A percentile compares a stretch with the other conserved stretches of the same genome.
Conservation (phyloP, 352 stramenopile species). For the Thalassiosira hispida region DNA sequence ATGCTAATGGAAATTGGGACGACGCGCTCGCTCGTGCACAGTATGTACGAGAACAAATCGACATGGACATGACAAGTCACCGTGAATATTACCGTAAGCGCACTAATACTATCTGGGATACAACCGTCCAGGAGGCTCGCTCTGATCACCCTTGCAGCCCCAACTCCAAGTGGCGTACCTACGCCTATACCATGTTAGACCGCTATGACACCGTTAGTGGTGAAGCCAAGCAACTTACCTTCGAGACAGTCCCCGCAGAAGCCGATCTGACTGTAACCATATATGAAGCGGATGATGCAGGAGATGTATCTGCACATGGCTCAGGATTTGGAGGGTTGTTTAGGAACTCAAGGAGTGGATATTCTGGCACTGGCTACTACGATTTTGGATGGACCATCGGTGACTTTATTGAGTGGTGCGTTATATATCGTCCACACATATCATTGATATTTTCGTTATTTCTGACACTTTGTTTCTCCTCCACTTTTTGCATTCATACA, state of each 20-base stretch:
- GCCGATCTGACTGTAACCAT: slow-evolving; percentile 30
- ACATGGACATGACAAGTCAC: slow-evolving; percentile 42
- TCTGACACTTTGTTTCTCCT: too few species aligned
- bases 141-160: slow-evolving; percentile 60
- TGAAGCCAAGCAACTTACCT: slow-evolving; percentile 25
- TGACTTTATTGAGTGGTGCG: slow-evolving; percentile 56
- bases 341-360: slow-evolving; percentile 11
- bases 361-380: slow-evolving; percentile 52
- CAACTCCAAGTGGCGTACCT: slow-evolving; percentile 56
- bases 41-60: slow-evolving; percentile 53
- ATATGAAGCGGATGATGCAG: slow-evolving; percentile 46
- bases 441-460: too few species aligned
- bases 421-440: too few species aligned
- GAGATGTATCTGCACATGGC: not conserved
- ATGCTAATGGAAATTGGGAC: slow-evolving; percentile 5
- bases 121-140: slow-evolving; percentile 21
- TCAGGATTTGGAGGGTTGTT: slow-evolving; percentile 10
- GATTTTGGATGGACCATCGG: slow-evolving; percentile 24
- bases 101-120: slow-evolving; percentile 43
- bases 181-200: slow-evolving; percentile 50
- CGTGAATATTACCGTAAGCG: slow-evolving; percentile 54
- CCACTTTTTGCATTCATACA: too few species aligned
- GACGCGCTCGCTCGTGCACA: slow-evolving; percentile 28
- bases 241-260: slow-evolving; percentile 49
- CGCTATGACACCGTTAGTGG: slow-evolving; percentile 4